A percentile compares a stretch with the other conserved stretches of the same genome.
Evolutionary conservation across 2,329 filamentous ascomycete genomes (phyloP).

Genomic region (Fusarium oligoseptatum): DNA sequence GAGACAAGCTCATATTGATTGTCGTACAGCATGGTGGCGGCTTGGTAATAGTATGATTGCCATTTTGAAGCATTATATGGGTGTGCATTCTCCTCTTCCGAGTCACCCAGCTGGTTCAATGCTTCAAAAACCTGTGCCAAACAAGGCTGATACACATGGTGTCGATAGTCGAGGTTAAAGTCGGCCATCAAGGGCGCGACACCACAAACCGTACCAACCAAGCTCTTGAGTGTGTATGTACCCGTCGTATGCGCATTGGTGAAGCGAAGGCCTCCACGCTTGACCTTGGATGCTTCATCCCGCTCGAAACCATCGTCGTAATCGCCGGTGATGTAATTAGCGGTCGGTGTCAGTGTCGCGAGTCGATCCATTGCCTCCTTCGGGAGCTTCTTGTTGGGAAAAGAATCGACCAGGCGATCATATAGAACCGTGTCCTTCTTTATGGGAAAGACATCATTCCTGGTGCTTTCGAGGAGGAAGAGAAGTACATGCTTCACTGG

Average conservation of each 20-base stretch:
- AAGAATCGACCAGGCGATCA: slow-evolving; percentile 48
- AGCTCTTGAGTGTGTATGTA: slow-evolving; percentile 60
- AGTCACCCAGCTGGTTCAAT: slow-evolving; percentile 45
- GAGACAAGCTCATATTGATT: slow-evolving; percentile 50
- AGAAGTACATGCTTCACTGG: slow-evolving; percentile 58
- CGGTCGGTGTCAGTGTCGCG: slow-evolving; percentile 48
- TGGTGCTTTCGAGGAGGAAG: slow-evolving; percentile 60
- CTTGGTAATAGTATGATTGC: slow-evolving; percentile 51
- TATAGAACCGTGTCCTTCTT: slow-evolving; percentile 56
- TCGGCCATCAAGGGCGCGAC: slow-evolving; percentile 56
- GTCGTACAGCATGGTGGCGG: slow-evolving; percentile 50
- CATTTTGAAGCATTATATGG: slow-evolving; percentile 43
- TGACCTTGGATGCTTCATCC: slow-evolving; percentile 18
- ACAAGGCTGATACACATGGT: slow-evolving; percentile 61
- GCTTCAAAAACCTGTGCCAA: slow-evolving; percentile 56
- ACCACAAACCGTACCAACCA: slow-evolving; percentile 59
- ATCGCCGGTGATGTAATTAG: slow-evolving; percentile 53
- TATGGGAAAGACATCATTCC: slow-evolving; percentile 60
- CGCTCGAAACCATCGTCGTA: slow-evolving; percentile 52
- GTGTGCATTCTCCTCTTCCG: slow-evolving; percentile 5
- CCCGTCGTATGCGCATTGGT: slow-evolving; percentile 57
- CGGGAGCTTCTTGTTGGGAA: slow-evolving; percentile 50
- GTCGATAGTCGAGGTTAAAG: slow-evolving; percentile 56
- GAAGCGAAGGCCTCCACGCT: slow-evolving; percentile 55
- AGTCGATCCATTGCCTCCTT: slow-evolving; percentile 46